Conservation (phyloP, 2,329 filamentous ascomycete genomes). For the Chalaropsis thielavioides region DNA sequence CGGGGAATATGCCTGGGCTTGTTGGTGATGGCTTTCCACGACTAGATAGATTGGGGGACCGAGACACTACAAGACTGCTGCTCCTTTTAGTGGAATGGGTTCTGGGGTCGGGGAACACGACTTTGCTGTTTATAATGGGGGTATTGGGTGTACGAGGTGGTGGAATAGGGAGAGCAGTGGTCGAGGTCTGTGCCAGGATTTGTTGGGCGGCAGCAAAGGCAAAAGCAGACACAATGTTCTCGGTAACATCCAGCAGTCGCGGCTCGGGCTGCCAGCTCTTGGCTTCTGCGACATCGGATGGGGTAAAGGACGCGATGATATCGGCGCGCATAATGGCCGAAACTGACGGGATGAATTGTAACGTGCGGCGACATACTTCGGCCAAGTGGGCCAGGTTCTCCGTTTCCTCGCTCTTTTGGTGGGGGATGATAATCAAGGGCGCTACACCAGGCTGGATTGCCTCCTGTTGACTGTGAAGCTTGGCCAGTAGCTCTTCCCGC, state of each 20-base stretch:
- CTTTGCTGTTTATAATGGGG: slow-evolving; percentile 8
- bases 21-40: slow-evolving; percentile 22
- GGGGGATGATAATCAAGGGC: slow-evolving; percentile 23
- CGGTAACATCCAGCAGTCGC: slow-evolving; percentile 40
- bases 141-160: slow-evolving; percentile 23
- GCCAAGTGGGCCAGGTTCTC: slow-evolving; percentile 71
- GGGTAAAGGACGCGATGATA: slow-evolving; percentile 46
- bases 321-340: slow-evolving; percentile 70
- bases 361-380: slow-evolving; percentile 68
- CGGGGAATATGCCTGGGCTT: slow-evolving; percentile 41
- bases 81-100: slow-evolving; percentile 32
- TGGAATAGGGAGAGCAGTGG: slow-evolving; percentile 51
- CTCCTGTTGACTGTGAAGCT: slow-evolving; percentile 48
- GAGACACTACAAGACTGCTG: slow-evolving; percentile 34
- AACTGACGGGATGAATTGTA: slow-evolving; percentile 71
- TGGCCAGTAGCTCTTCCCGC: slow-evolving; percentile 45
- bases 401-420: slow-evolving; percentile 34
- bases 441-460: slow-evolving; percentile 41
- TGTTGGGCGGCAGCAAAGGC: slow-evolving; percentile 64
- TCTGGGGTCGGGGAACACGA: slow-evolving; percentile 43
- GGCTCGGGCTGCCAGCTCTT: slow-evolving; percentile 19
- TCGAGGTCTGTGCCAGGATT: slow-evolving; percentile 60
- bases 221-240: slow-evolving; percentile 65
- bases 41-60: slow-evolving; percentile 39
- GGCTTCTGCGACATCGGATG: slow-evolving; percentile 27